Evolutionary conservation across 306 rosid species (phyloP).

Genomic region (Prunus davidiana): DNA sequence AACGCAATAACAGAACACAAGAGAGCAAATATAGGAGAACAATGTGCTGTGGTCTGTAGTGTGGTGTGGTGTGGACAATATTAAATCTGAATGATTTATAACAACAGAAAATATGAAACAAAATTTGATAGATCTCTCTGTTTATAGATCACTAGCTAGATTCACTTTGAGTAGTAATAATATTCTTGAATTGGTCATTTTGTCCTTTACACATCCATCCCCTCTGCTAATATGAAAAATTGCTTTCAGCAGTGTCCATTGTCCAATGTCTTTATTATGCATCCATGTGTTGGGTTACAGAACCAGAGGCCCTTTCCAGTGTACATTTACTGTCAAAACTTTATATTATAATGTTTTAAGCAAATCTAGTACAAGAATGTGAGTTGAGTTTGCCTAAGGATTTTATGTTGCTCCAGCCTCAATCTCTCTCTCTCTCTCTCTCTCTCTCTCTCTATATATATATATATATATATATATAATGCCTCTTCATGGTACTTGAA

Average conservation of each 20-base stretch:
- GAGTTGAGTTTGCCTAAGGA: slow-evolving; percentile 6
- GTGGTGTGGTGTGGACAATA: neutral
- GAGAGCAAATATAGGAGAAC: slow-evolving; percentile 54
- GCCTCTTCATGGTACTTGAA: neutral
- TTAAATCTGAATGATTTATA: neutral
- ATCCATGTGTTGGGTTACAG: slow-evolving; percentile 14
- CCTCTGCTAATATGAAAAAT: neutral
- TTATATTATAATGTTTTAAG: slow-evolving; percentile 1
- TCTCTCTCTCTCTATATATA: no score
- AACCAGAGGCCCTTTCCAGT: slow-evolving; percentile 10
- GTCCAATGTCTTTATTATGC: neutral
- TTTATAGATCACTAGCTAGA: neutral
- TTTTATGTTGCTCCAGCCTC: neutral
- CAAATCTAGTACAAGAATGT: slow-evolving; percentile 22
- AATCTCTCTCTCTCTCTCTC: neutral
- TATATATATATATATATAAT: neutral
- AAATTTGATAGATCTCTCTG: neutral
- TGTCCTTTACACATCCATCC: neutral
- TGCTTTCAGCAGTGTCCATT: neutral
- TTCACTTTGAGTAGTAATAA: neutral
- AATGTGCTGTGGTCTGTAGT: neutral
- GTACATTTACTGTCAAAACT: slow-evolving; percentile 7
- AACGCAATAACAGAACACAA: slow-evolving; percentile 42
- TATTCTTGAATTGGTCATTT: slow-evolving; percentile 1
- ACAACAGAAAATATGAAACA: neutral